Evolutionary conservation across 108 stramenopile genomes (phyloP).

Genomic region (Nitzschia sp.): DNA sequence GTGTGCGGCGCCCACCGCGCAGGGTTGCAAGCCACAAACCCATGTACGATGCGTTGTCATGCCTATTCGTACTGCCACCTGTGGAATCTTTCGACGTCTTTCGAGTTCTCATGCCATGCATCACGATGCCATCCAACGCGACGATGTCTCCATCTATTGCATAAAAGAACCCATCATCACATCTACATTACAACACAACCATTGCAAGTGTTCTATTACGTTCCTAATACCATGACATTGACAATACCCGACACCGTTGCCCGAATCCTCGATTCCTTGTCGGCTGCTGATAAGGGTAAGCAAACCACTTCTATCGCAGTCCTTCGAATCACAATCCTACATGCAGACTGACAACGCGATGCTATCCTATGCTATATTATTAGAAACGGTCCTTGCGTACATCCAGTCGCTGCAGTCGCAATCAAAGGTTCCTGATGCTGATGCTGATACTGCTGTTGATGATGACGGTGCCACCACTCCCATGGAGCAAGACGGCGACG

Average conservation of each 20-base stretch:
- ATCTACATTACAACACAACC: too few species aligned
- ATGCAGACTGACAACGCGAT: not conserved
- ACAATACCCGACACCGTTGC: not conserved
- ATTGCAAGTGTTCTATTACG: too few species aligned
- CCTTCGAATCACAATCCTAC: not conserved
- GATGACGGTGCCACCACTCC: not conserved
- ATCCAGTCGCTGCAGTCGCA: not conserved
- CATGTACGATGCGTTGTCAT: too few species aligned
- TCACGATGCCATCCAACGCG: too few species aligned
- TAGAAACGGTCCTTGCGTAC: not conserved
- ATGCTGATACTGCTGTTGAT: not conserved
- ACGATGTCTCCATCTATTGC: too few species aligned
- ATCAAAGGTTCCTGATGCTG: not conserved
- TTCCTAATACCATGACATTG: too few species aligned
- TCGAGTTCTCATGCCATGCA: too few species aligned
- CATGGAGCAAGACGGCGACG: not conserved
- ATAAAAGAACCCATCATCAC: too few species aligned
- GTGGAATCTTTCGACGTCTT: too few species aligned
- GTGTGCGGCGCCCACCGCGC: too few species aligned
- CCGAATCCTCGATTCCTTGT: conserved; percentile 5
- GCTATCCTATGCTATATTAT: not conserved
- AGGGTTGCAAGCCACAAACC: too few species aligned
- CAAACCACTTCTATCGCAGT: not conserved
- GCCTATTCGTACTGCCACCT: too few species aligned
- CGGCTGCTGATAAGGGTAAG: not conserved